phyloP scores from a whole-genome alignment of 768 basidiomycete species.

The Xerocomellus intermedius region DNA sequence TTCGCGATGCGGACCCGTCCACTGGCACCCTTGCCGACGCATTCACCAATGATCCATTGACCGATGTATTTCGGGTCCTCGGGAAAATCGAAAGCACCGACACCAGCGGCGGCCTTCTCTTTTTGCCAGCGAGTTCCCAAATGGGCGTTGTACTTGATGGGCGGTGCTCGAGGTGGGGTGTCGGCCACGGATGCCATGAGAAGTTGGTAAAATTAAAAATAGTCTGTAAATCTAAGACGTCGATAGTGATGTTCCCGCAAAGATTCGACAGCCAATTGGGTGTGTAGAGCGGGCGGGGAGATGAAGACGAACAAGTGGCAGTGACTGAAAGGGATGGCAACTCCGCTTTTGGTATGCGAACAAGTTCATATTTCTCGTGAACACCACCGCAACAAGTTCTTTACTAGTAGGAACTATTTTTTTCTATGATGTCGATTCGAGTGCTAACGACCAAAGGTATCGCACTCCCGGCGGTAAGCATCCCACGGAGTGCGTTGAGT shows the following conservation, averaged over 20 bases:
- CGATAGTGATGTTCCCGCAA: slow-evolving; percentile 15
- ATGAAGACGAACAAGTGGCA: slow-evolving; percentile 2
- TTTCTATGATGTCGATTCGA: too few relatives aligned
- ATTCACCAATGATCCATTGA: slow-evolving; percentile 91
- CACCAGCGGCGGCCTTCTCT: slow-evolving; percentile 79
- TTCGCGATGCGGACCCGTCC: slow-evolving; percentile 94
- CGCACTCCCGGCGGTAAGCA: too few relatives aligned
- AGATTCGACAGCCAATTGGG: background rate
- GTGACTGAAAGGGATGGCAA: too few relatives aligned
- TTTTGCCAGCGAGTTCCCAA: slow-evolving; percentile 84
- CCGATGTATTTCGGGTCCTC: slow-evolving; percentile 86
- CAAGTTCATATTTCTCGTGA: too few relatives aligned
- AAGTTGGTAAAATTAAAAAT: background rate
- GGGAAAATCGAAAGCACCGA: slow-evolving; percentile 73
- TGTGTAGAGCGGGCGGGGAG: slow-evolving; percentile 7
- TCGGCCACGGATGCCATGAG: slow-evolving; percentile 34
- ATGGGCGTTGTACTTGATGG: slow-evolving; percentile 67
- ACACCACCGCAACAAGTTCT: too few relatives aligned
- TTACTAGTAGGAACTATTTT: too few relatives aligned
- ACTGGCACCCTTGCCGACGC: slow-evolving; percentile 90
- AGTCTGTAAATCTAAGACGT: slow-evolving; percentile 12
- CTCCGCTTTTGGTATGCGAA: too few relatives aligned
- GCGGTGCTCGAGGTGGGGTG: slow-evolving; percentile 68
- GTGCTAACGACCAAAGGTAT: too few relatives aligned
- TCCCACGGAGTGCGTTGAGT: too few relatives aligned